Base-by-base conservation (phyloP, 768 basidiomycete species). In the Dentipellis sp. region DNA sequence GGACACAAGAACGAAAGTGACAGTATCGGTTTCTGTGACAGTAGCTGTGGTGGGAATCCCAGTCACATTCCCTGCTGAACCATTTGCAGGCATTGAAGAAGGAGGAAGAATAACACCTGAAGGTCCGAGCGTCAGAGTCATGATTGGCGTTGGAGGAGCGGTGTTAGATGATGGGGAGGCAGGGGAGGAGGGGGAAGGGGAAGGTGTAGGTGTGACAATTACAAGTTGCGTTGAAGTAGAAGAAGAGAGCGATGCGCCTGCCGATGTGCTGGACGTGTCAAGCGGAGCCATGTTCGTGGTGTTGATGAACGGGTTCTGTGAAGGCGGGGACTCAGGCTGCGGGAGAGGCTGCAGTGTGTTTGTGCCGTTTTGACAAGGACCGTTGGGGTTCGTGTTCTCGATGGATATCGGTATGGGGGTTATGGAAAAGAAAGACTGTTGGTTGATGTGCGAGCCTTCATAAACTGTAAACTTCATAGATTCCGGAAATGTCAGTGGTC, bases 391-490 rank as follows among this genome's bases (percentile, higher is more conserved):
- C n/a, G 59, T 63, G 47, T 59, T 64, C 22, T 64, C 56, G 19
- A 64, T 58, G 14, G 54, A 56, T 29, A 64, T 57, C 2, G 73
- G 68, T 22, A 78, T 65, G 6, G 74, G 67, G 2, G 76, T 78
- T 55, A 79, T 76, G 34, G 70, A 64, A 59, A 75, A 78, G 61
- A 63, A 71, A 5, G 65, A 58, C 36, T 67, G 50, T 42, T 61
- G 63, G 52, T 76, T 69, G 56, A 75, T 70, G 38, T 68, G 66
- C 1, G 75, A 74, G 7, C 59, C 63, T 60, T 80, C 79, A 56
- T 80, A 79, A 59, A 78, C 74, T 1, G 77, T 79, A 46, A 78
- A 62, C 78, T 80, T 55, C 6, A 12, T 38, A 50, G 8, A 37
- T 47, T 45, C 10, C 48, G 10, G 21, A 17, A 4, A 19, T 22